Base-by-base conservation (phyloP, 2,329 filamentous ascomycete species). In the Paramyrothecium sp. region DNA sequence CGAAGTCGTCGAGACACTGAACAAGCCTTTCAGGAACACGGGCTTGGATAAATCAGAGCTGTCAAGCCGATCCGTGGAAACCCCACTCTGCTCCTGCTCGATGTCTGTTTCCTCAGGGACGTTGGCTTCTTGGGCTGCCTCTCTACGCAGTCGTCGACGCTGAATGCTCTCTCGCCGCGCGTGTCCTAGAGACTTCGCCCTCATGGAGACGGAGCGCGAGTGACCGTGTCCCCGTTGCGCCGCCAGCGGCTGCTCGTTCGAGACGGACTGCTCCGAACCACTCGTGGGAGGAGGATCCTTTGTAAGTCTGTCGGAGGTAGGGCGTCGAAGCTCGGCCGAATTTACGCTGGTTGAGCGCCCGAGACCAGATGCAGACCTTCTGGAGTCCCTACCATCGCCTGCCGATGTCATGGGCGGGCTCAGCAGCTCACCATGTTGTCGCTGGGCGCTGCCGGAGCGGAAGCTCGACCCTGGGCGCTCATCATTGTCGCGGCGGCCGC, bases 1-100 rank as follows among this genome's bases (percentile, higher is more conserved):
- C 57, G 92, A 97, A 7, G 95, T 99, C 0, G 95, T 99, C 3
- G 92, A 96, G 55, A 98, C 95, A 67, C 94, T 98, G 77, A 99
- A 98, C 19, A 99, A 81, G 4, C 95, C 95, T 74, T 98, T 99
- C 57, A 99, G 84, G 72, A 90, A 98, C 3, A 98, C 95, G 0
- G 95, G 95, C 72, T 97, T 97, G 54, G 94, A 88, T 59, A 94
- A 85, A 63, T 96, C 92, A 5, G 89, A 87, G 63, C 85, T 87
- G 60, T 86, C 82, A 11, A 88, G 72, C 22, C 83, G 77, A 46
- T 89, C 86, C 2, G 81, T 85, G 10, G 86, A 88, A 26, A 81
- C 73, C 3, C 84, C 83, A 58, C 84, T 87, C 34, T 79, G 79
- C 57, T 86, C 83, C 23, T 91, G 76, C 57, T 97, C 92, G 52